Percentiles rank a stretch among this genome's conserved stretches.
Conservation (phyloP, 352 stramenopile species). For the Phytophthora cryptogea region DNA sequence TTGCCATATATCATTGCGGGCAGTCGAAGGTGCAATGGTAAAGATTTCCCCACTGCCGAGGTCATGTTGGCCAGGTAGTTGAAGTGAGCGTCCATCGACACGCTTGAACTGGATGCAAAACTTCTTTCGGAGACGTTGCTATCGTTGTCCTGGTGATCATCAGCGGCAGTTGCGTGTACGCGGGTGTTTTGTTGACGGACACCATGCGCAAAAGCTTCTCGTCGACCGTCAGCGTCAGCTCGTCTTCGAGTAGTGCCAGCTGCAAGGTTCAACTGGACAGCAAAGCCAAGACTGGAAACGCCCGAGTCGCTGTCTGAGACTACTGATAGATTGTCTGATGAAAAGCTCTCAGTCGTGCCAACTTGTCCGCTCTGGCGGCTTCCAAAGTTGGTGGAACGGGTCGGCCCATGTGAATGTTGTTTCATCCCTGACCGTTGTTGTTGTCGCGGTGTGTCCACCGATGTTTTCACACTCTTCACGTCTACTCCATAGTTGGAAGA, state of each 20-base stretch:
- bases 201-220: background rate
- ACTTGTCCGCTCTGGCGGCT: background rate
- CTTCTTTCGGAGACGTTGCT: slow-evolving; percentile 25
- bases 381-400: background rate
- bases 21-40: slow-evolving; percentile 54
- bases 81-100: slow-evolving; percentile 50
- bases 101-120: slow-evolving; percentile 50
- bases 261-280: slow-evolving; percentile 46
- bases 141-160: slow-evolving; percentile 22
- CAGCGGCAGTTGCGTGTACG: background rate
- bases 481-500: slow-evolving; percentile 20
- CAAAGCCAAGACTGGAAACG: slow-evolving; percentile 56
- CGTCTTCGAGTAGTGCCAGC: slow-evolving; percentile 30
- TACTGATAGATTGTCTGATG: slow-evolving; percentile 18
- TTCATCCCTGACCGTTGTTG: slow-evolving; percentile 1
- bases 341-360: background rate
- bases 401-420: background rate
- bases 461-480: slow-evolving; percentile 9
- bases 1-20: slow-evolving; percentile 35
- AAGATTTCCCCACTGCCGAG: slow-evolving; percentile 36
- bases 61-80: slow-evolving; percentile 60
- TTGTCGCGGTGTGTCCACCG: background rate
- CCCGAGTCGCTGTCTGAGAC: slow-evolving; percentile 39
- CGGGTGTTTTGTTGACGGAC: background rate
- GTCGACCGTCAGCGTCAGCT: slow-evolving; percentile 10